Base-by-base conservation (phyloP, 1,284 basidiomycete species). In the Pterulicium gracile region DNA sequence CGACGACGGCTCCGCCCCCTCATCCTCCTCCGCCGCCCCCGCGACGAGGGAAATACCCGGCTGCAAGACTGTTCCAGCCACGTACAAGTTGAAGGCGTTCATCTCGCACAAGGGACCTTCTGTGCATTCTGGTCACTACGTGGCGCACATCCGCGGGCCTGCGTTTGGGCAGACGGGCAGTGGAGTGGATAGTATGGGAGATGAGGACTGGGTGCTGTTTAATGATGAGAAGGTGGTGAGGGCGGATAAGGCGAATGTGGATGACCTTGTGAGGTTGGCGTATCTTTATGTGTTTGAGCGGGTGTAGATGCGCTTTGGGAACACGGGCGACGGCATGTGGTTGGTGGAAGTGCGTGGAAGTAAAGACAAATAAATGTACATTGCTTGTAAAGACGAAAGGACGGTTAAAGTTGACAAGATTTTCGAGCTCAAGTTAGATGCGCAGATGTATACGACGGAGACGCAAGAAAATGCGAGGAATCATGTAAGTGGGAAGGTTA, bases 31-130 rank as follows among this genome's bases (percentile, higher is more conserved):
- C 1, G n/a, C 52, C 1, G 40, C 55, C n/a, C 55, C 54, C 36
- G 55, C 54, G 34, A 32, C 49, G 1, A 32, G 39, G 3, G 32
- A 56, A 3, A 44, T 55, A 18, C 24, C 51, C 2, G 79, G 84
- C 15, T 70, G 75, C n/a, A 64, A 65, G 18, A 56, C 57, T 2
- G 68, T 92, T 0, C 94, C 94, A 0, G 91, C 85, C 0, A 65
- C 64, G 14, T 98, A 92, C 67, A 69, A 69, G 34, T 75, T 97
- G 23, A 90, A 92, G 61, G 88, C 88, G 5, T 98, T 98, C 68
- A 82, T 98, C 57, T 97, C 92, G 47, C 95, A 98, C 71, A 98
- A 97, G 57, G 95, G 94, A 0, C 88, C 91, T 0, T 92, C 88
- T 0, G 89, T 94, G 17, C 92, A 95, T 61, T 93, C 89, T 0